phyloP scores from a whole-genome alignment of 257 asterid genomes.

The Salvia rosmarinus region DNA sequence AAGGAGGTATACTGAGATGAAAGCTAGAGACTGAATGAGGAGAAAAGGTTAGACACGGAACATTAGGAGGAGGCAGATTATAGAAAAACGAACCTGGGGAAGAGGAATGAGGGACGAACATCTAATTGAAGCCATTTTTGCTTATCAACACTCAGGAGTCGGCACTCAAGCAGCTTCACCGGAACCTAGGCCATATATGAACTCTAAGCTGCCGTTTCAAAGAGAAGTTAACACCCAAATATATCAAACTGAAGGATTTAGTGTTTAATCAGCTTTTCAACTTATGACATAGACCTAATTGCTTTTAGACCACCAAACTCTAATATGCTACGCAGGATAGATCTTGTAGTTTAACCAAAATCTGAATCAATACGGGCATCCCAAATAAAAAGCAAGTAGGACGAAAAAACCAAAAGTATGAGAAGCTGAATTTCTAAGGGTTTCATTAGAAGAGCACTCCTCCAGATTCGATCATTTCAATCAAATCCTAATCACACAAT shows the following conservation, averaged over 20 bases:
- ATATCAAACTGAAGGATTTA: slow-evolving; percentile 14
- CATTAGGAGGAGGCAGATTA: slow-evolving; percentile 34
- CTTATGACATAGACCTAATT: slow-evolving; percentile 21
- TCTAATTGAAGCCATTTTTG: slow-evolving; percentile 37
- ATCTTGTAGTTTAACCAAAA: slow-evolving; percentile 2
- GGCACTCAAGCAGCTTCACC: slow-evolving; percentile 42
- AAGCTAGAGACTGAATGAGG: slow-evolving; percentile 29
- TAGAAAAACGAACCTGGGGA: slow-evolving; percentile 43
- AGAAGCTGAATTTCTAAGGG: slow-evolving; percentile 1
- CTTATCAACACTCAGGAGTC: slow-evolving; percentile 37
- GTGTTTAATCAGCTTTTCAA: slow-evolving; percentile 13
- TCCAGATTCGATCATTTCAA: slow-evolving; percentile 4
- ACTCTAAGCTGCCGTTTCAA: slow-evolving; percentile 36
- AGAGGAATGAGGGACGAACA: slow-evolving; percentile 36
- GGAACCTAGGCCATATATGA: slow-evolving; percentile 44
- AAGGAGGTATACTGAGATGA: slow-evolving; percentile 4
- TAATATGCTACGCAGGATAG: slow-evolving; percentile 8
- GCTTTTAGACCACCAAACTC: slow-evolving; percentile 12
- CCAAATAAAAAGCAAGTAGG: slow-evolving; percentile 15
- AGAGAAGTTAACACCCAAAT: slow-evolving; percentile 27
- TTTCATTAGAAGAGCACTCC: slow-evolving; percentile 10
- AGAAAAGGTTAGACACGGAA: slow-evolving; percentile 28
- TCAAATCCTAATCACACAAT: neutral
- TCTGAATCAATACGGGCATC: slow-evolving; percentile 11
- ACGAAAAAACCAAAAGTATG: neutral